Percentiles rank a stretch among this genome's conserved stretches.
Conservation (phyloP, 805 yeast species). For the Candida sonorensis region DNA sequence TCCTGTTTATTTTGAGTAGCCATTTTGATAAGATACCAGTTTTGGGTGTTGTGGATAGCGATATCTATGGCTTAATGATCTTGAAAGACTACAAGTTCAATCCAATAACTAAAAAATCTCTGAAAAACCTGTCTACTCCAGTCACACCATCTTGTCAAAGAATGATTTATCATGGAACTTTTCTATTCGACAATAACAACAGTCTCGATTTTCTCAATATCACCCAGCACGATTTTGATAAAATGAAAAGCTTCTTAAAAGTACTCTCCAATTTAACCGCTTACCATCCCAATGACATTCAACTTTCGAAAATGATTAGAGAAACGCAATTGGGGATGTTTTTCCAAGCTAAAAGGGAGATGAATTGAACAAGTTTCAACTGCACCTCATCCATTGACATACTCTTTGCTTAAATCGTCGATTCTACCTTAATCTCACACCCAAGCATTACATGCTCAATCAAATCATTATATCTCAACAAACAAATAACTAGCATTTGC, state of each 20-base stretch:
- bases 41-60: slow-evolving; percentile 52
- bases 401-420: too few relatives aligned
- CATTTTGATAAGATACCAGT: slow-evolving; percentile 27
- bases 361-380: too few relatives aligned
- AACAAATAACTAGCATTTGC: too few relatives aligned
- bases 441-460: too few relatives aligned
- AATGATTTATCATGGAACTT: slow-evolving; percentile 11
- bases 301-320: slow-evolving; percentile 19
- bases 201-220: slow-evolving; percentile 12
- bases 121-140: slow-evolving; percentile 5
- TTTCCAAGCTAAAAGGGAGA: slow-evolving; percentile 49
- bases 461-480: too few relatives aligned
- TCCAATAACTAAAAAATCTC: too few relatives aligned
- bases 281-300: slow-evolving; percentile 9
- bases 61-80: slow-evolving; percentile 56
- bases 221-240: slow-evolving; percentile 22
- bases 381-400: too few relatives aligned
- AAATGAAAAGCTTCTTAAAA: slow-evolving; percentile 24
- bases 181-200: slow-evolving; percentile 10
- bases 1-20: slow-evolving; percentile 28
- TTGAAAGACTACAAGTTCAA: slow-evolving; percentile 30
- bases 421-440: too few relatives aligned
- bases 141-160: slow-evolving; percentile 10
- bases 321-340: slow-evolving; percentile 51
- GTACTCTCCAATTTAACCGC: slow-evolving; percentile 17